Conservation (phyloP, 2,329 filamentous ascomycete genomes). For the Alternaria sp. region DNA sequence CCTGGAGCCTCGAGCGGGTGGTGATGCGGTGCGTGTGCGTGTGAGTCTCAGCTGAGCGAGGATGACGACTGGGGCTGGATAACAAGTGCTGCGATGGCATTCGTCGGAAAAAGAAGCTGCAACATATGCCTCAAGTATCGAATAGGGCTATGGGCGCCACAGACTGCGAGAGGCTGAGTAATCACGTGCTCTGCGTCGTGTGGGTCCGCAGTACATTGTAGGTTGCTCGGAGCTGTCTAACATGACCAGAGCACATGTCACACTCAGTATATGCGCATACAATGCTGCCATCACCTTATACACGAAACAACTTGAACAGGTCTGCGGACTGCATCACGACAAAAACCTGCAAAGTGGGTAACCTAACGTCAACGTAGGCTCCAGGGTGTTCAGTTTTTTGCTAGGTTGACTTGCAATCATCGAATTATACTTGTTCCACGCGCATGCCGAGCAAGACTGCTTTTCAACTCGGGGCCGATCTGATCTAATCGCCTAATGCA, state of each 20-base stretch:
- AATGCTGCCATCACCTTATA: background rate
- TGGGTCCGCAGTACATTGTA: background rate
- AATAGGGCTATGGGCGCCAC: background rate
- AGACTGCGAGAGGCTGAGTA: constrained; percentile 4
- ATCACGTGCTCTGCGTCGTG: constrained; percentile 2
- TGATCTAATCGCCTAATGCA: constrained; percentile 13
- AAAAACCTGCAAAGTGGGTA: no score
- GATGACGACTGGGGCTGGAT: background rate
- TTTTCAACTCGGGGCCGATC: background rate
- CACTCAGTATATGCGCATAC: background rate
- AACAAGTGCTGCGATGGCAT: background rate
- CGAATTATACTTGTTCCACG: background rate
- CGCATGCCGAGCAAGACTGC: background rate
- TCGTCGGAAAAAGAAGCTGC: constrained; percentile 2
- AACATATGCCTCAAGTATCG: constrained; percentile 13
- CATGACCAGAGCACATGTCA: background rate
- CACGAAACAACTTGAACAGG: background rate
- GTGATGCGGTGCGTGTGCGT: background rate
- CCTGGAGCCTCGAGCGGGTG: background rate
- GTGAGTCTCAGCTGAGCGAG: constrained; percentile 3
- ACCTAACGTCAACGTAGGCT: no score
- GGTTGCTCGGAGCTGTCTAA: background rate
- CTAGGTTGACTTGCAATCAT: background rate
- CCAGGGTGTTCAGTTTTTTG: no score
- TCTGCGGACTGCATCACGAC: no score